A percentile compares a stretch with the other conserved stretches of the same genome.
Evolutionary conservation across 139 green algal genomes (phyloP).

Genomic region (Zygnema circumcarinatum): DNA sequence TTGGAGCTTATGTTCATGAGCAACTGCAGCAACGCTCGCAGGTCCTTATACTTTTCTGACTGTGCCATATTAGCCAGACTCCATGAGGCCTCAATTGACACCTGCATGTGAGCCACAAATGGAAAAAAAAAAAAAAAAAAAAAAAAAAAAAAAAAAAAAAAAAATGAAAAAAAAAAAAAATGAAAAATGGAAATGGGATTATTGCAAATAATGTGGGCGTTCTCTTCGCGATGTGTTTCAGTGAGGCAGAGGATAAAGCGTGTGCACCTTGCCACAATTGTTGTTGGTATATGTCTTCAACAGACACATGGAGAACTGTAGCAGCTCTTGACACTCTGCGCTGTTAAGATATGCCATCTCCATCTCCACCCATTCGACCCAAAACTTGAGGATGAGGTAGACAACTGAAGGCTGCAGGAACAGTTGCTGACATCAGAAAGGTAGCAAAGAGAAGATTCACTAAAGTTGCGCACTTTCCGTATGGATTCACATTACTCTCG

Average conservation of each 20-base stretch:
- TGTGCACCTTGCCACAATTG: conserved; percentile 60
- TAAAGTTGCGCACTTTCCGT: too few species aligned
- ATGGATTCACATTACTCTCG: too few species aligned
- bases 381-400: conserved; percentile 80
- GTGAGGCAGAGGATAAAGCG: background rate
- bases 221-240: background rate
- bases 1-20: conserved; percentile 78
- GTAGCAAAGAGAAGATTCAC: background rate
- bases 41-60: conserved; percentile 71
- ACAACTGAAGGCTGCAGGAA: conserved; percentile 57
- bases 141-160: too few species aligned
- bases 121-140: too few species aligned
- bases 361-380: conserved; percentile 75
- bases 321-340: conserved; percentile 59
- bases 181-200: background rate
- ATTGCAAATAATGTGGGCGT: background rate
- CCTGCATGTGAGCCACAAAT: too few species aligned
- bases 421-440: background rate
- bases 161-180: background rate
- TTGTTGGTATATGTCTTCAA: conserved; percentile 68
- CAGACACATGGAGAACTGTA: conserved; percentile 70
- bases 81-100: conserved; percentile 30
- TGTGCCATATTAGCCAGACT: conserved; percentile 29
- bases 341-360: conserved; percentile 70
- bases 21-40: conserved; percentile 82